Percentiles rank a stretch among this genome's conserved stretches.
phyloP scores from a whole-genome alignment of 805 yeast species.

The Metschnikowia corniflorae region DNA sequence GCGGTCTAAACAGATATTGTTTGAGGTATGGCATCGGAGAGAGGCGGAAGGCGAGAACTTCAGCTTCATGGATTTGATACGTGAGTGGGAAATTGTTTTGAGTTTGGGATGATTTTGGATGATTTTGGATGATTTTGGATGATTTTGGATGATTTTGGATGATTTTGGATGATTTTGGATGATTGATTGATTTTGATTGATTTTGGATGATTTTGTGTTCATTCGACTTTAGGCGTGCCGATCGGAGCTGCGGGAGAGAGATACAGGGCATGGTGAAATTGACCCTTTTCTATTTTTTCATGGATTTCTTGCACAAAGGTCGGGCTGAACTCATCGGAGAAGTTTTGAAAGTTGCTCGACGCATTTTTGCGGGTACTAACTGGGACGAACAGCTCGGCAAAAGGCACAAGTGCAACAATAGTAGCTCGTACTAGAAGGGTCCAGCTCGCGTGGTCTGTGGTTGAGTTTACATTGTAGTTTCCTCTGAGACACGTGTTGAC shows the following conservation, averaged over 20 bases:
- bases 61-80: slow-evolving; percentile 52
- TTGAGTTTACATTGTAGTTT: slow-evolving; percentile 9
- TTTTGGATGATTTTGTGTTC: too few species aligned
- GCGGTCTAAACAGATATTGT: slow-evolving; percentile 52
- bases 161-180: too few species aligned
- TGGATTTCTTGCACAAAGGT: slow-evolving; percentile 8
- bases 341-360: slow-evolving; percentile 2
- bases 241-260: not conserved
- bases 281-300: slow-evolving; percentile 4
- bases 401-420: slow-evolving; percentile 9
- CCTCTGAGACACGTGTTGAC: slow-evolving; percentile 26
- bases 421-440: not conserved
- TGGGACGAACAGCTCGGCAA: slow-evolving; percentile 9
- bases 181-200: too few species aligned
- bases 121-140: too few species aligned
- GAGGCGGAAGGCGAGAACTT: slow-evolving; percentile 28
- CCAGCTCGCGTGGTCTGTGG: not conserved
- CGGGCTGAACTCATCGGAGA: slow-evolving; percentile 14
- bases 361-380: not conserved
- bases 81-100: slow-evolving; percentile 50
- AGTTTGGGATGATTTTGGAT: slow-evolving; percentile 28
- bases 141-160: too few species aligned
- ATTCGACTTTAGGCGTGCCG: not conserved
- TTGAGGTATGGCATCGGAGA: slow-evolving; percentile 49
- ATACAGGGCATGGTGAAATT: slow-evolving; percentile 10